Base-by-base conservation (phyloP, 164 flowering plant species). In the Chloranthus sessilifolius region DNA sequence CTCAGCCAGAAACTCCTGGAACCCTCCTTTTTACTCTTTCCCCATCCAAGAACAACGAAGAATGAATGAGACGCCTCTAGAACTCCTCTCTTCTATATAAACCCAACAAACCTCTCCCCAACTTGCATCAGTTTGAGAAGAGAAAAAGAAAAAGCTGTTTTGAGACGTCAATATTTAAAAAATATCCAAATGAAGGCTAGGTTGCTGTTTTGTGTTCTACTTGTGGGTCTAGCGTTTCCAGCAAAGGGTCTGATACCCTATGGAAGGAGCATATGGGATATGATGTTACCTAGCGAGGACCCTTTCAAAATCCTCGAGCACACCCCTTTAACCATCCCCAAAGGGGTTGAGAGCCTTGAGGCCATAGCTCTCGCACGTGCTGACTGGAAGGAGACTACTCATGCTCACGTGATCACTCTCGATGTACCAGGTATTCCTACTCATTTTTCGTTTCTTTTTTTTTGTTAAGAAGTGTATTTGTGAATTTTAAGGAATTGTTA, bases 371-470 rank as follows among this genome's bases (percentile, higher is more conserved):
- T 73, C 8, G 78, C 78, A 1, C 58, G 72, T 0, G 74, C 71
- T 0, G 79, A 77, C 47, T 77, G 79, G 82, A 74, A 72, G 44
- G 82, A 77, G 49, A 72, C 74, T 3, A 27, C 68, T 1, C 19
- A 33, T 0, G 52, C 63, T 15, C 82, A 74, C 43, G 21, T 77
- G 15, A 62, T 74, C 50, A 10, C 56, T 1, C 41, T 77, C 15
- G 82, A 77, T 46, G 52, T 77, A 1, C 65, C 65, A 2, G 60
- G 60, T 24, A 69, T 70, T 20, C 9, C 3, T 34, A 10, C 42
- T 3, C 17, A 16, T 8, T 38, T 20, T 3, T 5, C 1, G 19
- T 14, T 14, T 38, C 10, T 38, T 1, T n/a, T 38, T 14, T 33
- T 33, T 33, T 1, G 36, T 0, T 33, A 14, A 14, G 7, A 8